Conservation (phyloP, 1,139 yeast genomes). For the Pichiaceae sp. region DNA sequence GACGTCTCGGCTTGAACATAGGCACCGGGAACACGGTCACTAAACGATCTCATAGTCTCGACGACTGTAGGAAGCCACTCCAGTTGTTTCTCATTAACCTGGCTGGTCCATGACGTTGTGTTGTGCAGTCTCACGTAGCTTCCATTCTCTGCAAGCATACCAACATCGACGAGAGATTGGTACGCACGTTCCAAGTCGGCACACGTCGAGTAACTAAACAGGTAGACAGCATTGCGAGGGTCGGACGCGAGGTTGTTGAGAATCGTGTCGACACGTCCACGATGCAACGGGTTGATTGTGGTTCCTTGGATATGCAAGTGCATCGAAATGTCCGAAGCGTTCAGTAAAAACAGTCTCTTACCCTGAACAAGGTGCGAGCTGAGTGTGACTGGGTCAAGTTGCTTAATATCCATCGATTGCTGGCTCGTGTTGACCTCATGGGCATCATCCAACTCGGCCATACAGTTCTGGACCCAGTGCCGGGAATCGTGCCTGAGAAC, state of each 20-base stretch:
- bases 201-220: constrained; percentile 58
- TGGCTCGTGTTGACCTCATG: constrained; percentile 42
- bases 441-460: constrained; percentile 46
- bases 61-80: constrained; percentile 58
- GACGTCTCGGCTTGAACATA: constrained; percentile 67
- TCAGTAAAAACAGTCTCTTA: constrained; percentile 42
- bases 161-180: constrained; percentile 60
- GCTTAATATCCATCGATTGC: constrained; percentile 14
- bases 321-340: constrained; percentile 34
- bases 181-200: constrained; percentile 60
- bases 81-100: constrained; percentile 40
- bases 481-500: constrained; percentile 63
- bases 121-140: constrained; percentile 57
- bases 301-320: constrained; percentile 23
- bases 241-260: constrained; percentile 40
- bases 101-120: constrained; percentile 53
- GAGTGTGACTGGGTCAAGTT: constrained; percentile 29
- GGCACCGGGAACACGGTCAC: constrained; percentile 77
- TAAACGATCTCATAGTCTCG: constrained; percentile 55
- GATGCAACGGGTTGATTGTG: constrained; percentile 24
- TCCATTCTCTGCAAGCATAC: constrained; percentile 87
- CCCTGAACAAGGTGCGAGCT: not conserved
- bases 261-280: constrained; percentile 42
- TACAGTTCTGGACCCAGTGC: constrained; percentile 62
- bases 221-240: constrained; percentile 57